Evolutionary conservation across 768 basidiomycete genomes (phyloP).

Genomic region (Dendrothele bispora): DNA sequence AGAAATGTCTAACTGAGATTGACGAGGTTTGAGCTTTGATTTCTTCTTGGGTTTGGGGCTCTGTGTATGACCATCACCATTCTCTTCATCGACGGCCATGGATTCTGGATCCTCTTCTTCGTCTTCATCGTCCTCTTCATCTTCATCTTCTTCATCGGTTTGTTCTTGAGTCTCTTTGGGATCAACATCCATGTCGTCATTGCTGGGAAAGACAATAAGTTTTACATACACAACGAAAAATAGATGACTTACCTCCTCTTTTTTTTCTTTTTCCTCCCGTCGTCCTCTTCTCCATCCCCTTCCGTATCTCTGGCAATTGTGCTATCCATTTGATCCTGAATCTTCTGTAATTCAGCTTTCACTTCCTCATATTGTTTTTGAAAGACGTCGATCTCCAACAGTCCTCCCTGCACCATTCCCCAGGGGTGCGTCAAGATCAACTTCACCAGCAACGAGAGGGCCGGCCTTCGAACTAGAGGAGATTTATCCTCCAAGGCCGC

Average conservation of each 20-base stretch:
- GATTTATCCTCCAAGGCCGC: constrained; percentile 88
- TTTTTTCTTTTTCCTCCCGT: constrained; percentile 25
- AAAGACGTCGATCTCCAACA: constrained; percentile 71
- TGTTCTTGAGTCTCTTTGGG: constrained; percentile 29
- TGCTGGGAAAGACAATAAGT: constrained; percentile 14
- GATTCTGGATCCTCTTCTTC: constrained; percentile 34
- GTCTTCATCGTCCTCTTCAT: constrained; percentile 36
- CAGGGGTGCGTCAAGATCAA: constrained; percentile 89
- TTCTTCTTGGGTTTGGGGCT: constrained; percentile 21
- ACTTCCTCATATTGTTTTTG: constrained; percentile 67
- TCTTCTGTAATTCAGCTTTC: constrained; percentile 60
- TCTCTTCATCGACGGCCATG: constrained; percentile 42
- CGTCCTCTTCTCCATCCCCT: constrained; percentile 34
- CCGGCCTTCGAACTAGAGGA: constrained; percentile 81
- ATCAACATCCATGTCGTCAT: constrained; percentile 40
- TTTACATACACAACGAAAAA: not conserved
- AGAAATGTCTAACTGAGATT: constrained; percentile 72
- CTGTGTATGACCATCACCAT: constrained; percentile 17
- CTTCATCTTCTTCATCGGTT: constrained; percentile 36
- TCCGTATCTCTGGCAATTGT: constrained; percentile 48
- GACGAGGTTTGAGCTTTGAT: constrained; percentile 55
- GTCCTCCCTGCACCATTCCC: constrained; percentile 79
- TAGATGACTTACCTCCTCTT: constrained; percentile 11
- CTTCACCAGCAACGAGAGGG: constrained; percentile 72
- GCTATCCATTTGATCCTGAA: constrained; percentile 70